These are phyloP conservation scores for Raphanus sativus DNA, from an alignment of 345 rosid species.

Conservation along the genomic window DNA sequence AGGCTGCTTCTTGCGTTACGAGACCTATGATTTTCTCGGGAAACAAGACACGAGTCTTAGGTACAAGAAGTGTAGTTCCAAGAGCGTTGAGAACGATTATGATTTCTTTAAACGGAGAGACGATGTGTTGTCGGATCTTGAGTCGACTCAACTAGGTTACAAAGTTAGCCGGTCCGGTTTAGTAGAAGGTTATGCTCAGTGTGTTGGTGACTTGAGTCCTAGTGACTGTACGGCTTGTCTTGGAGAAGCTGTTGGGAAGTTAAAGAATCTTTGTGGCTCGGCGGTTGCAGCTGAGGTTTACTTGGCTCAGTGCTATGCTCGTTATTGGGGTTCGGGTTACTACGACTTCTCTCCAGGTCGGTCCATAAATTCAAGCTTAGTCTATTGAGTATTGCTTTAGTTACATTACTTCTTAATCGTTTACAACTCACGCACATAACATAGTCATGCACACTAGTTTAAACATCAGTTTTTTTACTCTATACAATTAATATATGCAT, in stretches of 20 bases:
- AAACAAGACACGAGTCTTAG: constrained; percentile 58
- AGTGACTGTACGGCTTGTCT: constrained; percentile 67
- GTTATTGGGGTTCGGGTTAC: constrained; percentile 63
- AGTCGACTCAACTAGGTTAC: constrained; percentile 48
- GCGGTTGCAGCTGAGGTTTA: constrained; percentile 83
- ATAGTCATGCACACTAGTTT: neutral
- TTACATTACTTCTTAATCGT: neutral
- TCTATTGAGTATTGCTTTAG: neutral
- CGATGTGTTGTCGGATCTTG: constrained; percentile 72
- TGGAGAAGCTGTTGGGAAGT: constrained; percentile 54
- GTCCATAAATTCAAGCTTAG: constrained; percentile 9
- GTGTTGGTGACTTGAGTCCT: constrained; percentile 74
- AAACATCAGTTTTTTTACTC: neutral
- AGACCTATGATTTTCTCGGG: constrained; percentile 63
- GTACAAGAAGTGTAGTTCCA: constrained; percentile 70
- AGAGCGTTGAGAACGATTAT: constrained; percentile 48
- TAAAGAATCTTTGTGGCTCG: constrained; percentile 74
- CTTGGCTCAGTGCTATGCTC: constrained; percentile 79
- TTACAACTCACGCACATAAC: neutral
- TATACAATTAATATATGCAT: neutral
- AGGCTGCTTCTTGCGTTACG: constrained; percentile 67
- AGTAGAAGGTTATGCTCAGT: constrained; percentile 85
- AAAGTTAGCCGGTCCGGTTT: constrained; percentile 78
- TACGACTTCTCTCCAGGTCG: constrained; percentile 51
- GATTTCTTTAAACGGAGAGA: constrained; percentile 74